Evolutionary conservation across 2,329 filamentous ascomycete species (phyloP), one percentile per base, ranked within the genome.

Genomic region (Dothiorella sarmentorum): DNA sequence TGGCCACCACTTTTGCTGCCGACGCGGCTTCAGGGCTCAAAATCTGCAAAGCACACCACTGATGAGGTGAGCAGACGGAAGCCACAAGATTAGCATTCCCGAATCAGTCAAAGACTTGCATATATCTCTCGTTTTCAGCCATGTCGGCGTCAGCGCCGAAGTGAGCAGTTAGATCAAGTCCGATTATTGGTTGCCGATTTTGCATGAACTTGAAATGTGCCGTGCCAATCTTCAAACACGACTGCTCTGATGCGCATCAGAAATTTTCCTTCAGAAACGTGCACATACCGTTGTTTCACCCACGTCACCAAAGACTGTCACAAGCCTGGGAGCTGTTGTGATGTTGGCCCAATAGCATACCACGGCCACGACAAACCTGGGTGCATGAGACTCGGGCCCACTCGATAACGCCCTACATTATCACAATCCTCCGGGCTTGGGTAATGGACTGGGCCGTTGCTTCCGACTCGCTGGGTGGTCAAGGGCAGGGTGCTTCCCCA

Each of bases 141-240:
- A 18, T 26, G 47, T 18, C 33, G n/a, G 7, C 15, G 49, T 40
- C 29, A 53, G 22, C 31, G 20, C 35, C 2, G 22, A 22, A 38
- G 20, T 15, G n/a, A n/a, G n/a, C 6, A 9, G 13, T 27, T 15
- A 29, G 49, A 27, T 29, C 22, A 22, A n/a, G 11, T 7, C 22
- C 35, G 22, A 37, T 40, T 40, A 53, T 38, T 53, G 33, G 49
- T 29, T 53, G 49, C 49, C 49, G 33, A 29, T 40, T 51, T 47
- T 29, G 24, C 35, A 40, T 40, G 20, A 40, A 38, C 24, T 22
- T 40, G 33, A 27, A 18, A 24, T 53, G 35, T n/a, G n/a, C n/a
- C n/a, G n/a, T n/a, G 22, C 33, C n/a, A 24, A 10, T 7, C 2
- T 37, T 35, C 47, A 22, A 38, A 38, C 27, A 17, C 10, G 44